These are phyloP conservation scores for Corymbia maculata DNA, from an alignment of 345 rosid genomes.

Conservation along the genomic window DNA sequence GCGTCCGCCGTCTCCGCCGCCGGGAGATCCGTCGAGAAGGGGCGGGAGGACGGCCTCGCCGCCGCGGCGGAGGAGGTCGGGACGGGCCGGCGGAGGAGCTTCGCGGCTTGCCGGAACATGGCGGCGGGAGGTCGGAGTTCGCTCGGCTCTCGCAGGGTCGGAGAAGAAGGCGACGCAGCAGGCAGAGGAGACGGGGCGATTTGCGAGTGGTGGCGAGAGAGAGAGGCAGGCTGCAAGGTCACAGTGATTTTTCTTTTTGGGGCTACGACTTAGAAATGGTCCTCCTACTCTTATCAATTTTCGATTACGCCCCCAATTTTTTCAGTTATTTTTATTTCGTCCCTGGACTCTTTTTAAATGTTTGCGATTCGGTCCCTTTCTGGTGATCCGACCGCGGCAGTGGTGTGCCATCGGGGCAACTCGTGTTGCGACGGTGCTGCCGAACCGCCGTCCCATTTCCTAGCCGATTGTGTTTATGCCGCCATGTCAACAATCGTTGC, in stretches of 20 bases:
- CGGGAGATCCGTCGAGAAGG: conserved; percentile 24
- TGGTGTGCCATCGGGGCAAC: not conserved
- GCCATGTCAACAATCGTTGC: not conserved
- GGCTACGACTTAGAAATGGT: not conserved
- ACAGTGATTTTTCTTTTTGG: not conserved
- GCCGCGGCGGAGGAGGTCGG: not conserved
- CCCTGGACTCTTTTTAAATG: not conserved
- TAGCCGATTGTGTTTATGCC: not conserved
- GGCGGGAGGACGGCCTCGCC: not conserved
- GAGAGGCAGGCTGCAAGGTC: not conserved
- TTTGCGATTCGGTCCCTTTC: not conserved
- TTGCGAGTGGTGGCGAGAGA: not conserved
- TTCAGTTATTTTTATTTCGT: not conserved
- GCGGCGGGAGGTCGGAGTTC: conserved; percentile 6
- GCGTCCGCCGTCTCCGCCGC: conserved; percentile 13
- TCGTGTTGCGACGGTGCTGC: not conserved
- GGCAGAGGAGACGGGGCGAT: not conserved
- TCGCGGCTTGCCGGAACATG: conserved; percentile 25
- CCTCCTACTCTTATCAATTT: not conserved
- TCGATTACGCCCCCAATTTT: not conserved
- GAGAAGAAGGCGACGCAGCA: not conserved
- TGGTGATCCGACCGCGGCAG: not conserved
- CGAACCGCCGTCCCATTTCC: not conserved
- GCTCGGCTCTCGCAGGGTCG: conserved; percentile 47
- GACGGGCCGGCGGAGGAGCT: conserved; percentile 6